Evolutionary conservation across 2,329 filamentous ascomycete species (phyloP), one percentile per base, ranked within the genome.

Genomic region (Ambrosiella xylebori): DNA sequence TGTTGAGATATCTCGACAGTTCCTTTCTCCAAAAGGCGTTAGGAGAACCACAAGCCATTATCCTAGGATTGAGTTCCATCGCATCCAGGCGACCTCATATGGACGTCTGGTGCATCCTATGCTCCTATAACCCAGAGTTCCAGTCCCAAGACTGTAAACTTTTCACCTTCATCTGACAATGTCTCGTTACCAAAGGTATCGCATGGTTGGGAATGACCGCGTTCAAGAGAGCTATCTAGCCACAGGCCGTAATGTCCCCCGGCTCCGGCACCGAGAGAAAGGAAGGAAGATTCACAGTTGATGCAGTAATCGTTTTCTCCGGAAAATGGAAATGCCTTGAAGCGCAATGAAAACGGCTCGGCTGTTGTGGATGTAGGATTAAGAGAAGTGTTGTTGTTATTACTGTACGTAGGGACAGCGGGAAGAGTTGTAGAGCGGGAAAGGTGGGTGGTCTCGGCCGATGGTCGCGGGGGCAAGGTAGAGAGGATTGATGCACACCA

Each of bases 291-390:
- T 71, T 97, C 89, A 70, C 91, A 97, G 65, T 94, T 86, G 64
- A 97, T 93, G 74, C 91, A 88, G 68, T 95, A 98, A 69, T 97
- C 93, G 68, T 98, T 97, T 45, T 95, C 80, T 4, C 93, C 93
- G 59, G 86, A 94, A 67, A 96, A 97, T 0, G 91, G 90, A 65
- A 97, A 98, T 0, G 91, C 91, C 71, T 95, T 96, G 77, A 98
- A 98, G 17, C 93, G 82, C 64, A 97, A 88, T 35, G 82, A 78
- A 63, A 62, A 11, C 65, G 66, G 49, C 63, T 63, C 4, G 65
- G 64, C 2, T 47, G n/a, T n/a, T 47, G 13, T 9, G 50, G 66
- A 64, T 17, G 7, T 36, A 27, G n/a, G 39, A 27, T 27, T 27
- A 27, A 57, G 7, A 52, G 51, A 6, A 55, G 63, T 55, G n/a